Evolutionary conservation across 1,284 basidiomycete species (phyloP).

Genomic region (Rhodotorula sp.): DNA sequence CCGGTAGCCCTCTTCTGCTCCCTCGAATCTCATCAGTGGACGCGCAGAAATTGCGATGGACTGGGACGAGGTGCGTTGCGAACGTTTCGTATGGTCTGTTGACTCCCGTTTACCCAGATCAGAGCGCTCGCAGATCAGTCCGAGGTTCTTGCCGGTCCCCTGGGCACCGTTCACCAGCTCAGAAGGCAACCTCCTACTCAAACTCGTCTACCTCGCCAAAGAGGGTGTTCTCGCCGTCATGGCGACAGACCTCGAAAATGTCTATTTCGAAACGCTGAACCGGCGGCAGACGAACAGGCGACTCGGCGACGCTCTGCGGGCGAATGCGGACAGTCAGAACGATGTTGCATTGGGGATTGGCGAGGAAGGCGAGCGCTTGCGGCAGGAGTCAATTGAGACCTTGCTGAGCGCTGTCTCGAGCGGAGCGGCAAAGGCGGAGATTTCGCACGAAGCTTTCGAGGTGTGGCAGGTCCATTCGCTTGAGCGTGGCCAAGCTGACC

Average conservation of each 20-base stretch:
- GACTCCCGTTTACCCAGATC: background rate
- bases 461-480: background rate
- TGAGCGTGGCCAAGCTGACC: background rate
- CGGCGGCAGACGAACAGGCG: slow-evolving; percentile 11
- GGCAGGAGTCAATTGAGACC: background rate
- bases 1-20: too few relatives aligned
- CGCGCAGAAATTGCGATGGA: background rate
- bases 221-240: slow-evolving; percentile 5
- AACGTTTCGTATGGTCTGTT: too few relatives aligned
- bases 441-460: slow-evolving; percentile 19
- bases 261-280: slow-evolving; percentile 19
- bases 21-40: background rate
- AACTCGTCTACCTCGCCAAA: slow-evolving; percentile 1
- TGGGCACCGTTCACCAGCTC: background rate
- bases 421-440: slow-evolving; percentile 5
- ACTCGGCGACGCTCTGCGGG: slow-evolving; percentile 8
- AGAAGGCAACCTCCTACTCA: slow-evolving; percentile 11
- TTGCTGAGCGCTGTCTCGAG: background rate
- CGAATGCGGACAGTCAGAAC: background rate
- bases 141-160: background rate
- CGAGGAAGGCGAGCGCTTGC: slow-evolving; percentile 10
- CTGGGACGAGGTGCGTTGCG: slow-evolving; percentile 3
- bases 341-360: slow-evolving; percentile 16
- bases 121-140: background rate
- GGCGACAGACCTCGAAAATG: slow-evolving; percentile 16